Percentiles rank a stretch among this genome's conserved stretches.
These are phyloP conservation scores for Hymenoscyphus albidus DNA, from an alignment of 2,329 filamentous ascomycete species.

Conservation along the genomic window DNA sequence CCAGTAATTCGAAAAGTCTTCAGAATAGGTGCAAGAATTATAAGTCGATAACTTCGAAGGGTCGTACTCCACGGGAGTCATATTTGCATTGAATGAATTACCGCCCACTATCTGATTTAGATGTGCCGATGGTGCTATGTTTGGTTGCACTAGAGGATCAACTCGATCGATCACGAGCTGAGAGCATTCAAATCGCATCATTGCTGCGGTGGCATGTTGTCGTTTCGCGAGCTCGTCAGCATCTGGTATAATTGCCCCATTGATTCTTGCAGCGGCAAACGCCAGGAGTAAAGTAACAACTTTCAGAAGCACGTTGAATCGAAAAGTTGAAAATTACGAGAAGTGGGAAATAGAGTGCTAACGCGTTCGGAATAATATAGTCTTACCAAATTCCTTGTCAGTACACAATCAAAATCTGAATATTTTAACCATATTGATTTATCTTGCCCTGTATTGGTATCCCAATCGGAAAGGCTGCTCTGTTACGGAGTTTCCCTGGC, in stretches of 20 bases:
- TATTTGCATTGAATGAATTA: slow-evolving; percentile 12
- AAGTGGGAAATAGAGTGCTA: not conserved
- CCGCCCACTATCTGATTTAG: slow-evolving; percentile 13
- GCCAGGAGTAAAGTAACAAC: slow-evolving; percentile 1
- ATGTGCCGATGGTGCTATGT: slow-evolving; percentile 6
- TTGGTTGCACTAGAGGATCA: slow-evolving; percentile 12
- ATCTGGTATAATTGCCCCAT: slow-evolving; percentile 5
- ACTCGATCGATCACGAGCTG: slow-evolving; percentile 14
- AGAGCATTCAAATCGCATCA: slow-evolving; percentile 15
- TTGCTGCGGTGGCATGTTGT: slow-evolving; percentile 10
- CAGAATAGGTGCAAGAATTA: slow-evolving; percentile 12
- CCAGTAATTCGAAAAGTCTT: slow-evolving; percentile 17
- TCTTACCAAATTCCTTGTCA: not conserved
- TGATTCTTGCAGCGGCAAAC: slow-evolving; percentile 1
- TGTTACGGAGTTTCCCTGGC: not conserved
- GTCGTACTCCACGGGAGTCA: slow-evolving; percentile 10
- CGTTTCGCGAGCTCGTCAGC: slow-evolving; percentile 9
- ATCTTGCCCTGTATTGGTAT: not conserved
- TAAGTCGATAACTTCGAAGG: slow-evolving; percentile 6
- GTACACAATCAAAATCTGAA: not conserved
- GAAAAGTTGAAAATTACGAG: not conserved
- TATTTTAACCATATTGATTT: not conserved
- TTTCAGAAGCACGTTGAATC: slow-evolving; percentile 5
- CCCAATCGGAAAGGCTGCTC: not conserved
- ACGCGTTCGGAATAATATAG: not conserved